Evolutionary conservation across 1,284 basidiomycete species (phyloP), one percentile per base, ranked within the genome.

Genomic region (Phlebopus sp.): DNA sequence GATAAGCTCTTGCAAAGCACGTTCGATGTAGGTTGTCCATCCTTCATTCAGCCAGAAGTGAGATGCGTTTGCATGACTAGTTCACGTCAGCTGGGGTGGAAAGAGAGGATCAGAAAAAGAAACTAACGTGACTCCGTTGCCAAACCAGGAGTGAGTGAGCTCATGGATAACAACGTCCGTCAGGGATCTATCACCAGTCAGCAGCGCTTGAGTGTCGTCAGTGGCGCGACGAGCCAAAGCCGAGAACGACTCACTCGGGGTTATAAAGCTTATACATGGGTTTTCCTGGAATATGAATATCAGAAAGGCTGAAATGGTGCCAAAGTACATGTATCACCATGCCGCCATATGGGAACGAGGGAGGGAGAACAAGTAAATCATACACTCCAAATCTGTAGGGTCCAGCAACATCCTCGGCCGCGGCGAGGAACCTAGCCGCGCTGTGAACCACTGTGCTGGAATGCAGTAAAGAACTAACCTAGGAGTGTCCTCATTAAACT

Each of bases 21-120:
- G 83, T 69, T 98, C 96, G 43, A 92, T 86, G 64, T 95, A 98
- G 0, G 92, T 95, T 27, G 95, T 97, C 88, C 91, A 97, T 27
- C 93, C 84, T 69, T 95, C 92, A 63, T 95, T 96, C 42, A 96
- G 77, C 92, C 92, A 96, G 72, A 95, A 96, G 65, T 92, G 87
- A 2, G 79, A 79, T 2, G 84, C 81, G 53, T 89, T 70, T 0
- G 82, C 81, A 51, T 86, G 83, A 0, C 84, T 87, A 53, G n/a
- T 58, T 63, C 66, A 11, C 47, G 57, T 48, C 60, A 60, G 54
- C 58, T 60, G 14, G 57, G 15, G 29, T 8, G 18, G 17, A 2
- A 27, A 23, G 25, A 37, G 14, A 11, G 25, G 14, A 15, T 18
- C 15, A 17, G 27, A 4, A 42, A 6, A 35, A 6, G 10, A 23